Percentiles rank a stretch among this genome's conserved stretches.
These are phyloP conservation scores for Amanita muscaria DNA, from an alignment of 768 basidiomycete genomes.

Conservation along the genomic window DNA sequence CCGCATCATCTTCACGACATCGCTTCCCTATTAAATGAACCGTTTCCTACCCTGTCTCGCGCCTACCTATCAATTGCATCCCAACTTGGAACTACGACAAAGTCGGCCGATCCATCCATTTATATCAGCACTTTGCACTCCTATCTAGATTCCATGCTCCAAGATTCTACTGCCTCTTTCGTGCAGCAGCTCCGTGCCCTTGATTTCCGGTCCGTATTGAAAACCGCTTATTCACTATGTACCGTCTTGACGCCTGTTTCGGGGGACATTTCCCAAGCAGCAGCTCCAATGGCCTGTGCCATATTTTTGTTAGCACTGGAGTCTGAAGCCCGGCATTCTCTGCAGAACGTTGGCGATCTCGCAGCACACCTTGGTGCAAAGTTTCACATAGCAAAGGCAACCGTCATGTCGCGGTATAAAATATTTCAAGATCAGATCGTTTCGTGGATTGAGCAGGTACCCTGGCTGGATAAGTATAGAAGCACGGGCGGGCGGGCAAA, in stretches of 20 bases:
- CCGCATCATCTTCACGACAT: conserved; percentile 64
- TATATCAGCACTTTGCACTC: conserved; percentile 49
- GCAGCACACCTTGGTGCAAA: conserved; percentile 46
- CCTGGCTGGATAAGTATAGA: conserved; percentile 61
- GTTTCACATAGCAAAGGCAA: conserved; percentile 39
- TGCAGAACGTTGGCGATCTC: conserved; percentile 48
- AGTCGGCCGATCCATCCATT: conserved; percentile 46
- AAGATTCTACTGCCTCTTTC: conserved; percentile 21
- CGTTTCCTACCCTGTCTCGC: conserved; percentile 41
- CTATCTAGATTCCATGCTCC: conserved; percentile 36
- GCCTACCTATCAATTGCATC: conserved; percentile 44
- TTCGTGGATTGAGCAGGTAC: conserved; percentile 53
- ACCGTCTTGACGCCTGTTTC: conserved; percentile 31
- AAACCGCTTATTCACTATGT: conserved; percentile 39
- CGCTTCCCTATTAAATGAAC: conserved; percentile 53
- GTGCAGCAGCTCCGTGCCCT: conserved; percentile 31
- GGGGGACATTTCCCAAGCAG: conserved; percentile 26
- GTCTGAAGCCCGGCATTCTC: conserved; percentile 45
- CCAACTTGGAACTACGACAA: conserved; percentile 45
- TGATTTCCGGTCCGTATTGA: conserved; percentile 33
- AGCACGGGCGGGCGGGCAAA: conserved; percentile 46
- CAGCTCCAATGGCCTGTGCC: conserved; percentile 53
- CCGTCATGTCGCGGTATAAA: conserved; percentile 66
- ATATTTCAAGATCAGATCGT: conserved; percentile 51
- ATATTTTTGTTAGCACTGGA: conserved; percentile 64